phyloP scores from a whole-genome alignment of 345 rosid species.

The Syzygium aromaticum region DNA sequence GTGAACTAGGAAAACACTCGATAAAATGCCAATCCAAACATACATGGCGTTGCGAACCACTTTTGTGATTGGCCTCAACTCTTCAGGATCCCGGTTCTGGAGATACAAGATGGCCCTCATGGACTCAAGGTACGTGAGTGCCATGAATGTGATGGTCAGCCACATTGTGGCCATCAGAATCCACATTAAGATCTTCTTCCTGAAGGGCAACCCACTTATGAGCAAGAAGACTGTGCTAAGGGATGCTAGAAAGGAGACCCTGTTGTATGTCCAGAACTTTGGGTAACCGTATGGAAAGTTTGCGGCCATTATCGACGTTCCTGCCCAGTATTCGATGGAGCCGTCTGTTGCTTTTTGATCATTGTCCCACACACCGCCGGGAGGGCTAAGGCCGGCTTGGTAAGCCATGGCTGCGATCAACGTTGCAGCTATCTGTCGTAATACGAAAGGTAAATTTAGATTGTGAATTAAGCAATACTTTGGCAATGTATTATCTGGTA shows the following conservation, averaged over 20 bases:
- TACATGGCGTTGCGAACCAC: background rate
- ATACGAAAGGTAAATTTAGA: background rate
- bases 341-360: rapidly evolving
- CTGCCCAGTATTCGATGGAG: rapidly evolving
- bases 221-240: background rate
- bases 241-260: background rate
- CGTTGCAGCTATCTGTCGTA: background rate
- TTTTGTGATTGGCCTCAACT: too few relatives aligned
- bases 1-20: background rate
- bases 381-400: background rate
- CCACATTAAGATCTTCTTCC: background rate
- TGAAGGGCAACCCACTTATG: background rate
- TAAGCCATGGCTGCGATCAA: background rate
- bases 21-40: background rate
- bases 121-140: rapidly evolving
- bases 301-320: background rate
- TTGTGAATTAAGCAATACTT: background rate
- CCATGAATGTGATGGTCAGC: background rate
- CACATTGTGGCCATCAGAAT: background rate
- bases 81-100: too few relatives aligned
- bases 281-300: rapidly evolving
- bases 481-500: too few relatives aligned
- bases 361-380: background rate
- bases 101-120: background rate
- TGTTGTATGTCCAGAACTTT: rapidly evolving